Conservation (phyloP, 2,329 filamentous ascomycete genomes). For the Diplodia intermedia region DNA sequence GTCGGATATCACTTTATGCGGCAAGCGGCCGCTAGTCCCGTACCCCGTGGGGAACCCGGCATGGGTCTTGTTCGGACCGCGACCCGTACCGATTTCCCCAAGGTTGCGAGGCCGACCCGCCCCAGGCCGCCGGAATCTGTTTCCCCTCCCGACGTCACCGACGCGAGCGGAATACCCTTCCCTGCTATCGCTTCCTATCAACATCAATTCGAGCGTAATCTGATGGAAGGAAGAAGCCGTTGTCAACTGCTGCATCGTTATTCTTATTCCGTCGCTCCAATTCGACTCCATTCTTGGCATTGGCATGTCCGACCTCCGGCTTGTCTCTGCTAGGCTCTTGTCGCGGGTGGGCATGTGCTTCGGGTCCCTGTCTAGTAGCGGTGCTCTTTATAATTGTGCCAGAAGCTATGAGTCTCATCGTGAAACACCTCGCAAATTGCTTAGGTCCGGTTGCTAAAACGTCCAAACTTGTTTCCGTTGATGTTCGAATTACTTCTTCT, state of each 20-base stretch:
- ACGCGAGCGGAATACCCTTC: neutral
- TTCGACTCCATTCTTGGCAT: no score
- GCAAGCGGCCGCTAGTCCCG: neutral
- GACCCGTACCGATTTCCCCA: neutral
- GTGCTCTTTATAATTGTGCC: no score
- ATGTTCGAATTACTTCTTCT: no score
- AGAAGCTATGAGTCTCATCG: no score
- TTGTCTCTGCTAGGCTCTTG: no score
- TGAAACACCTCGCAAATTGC: no score
- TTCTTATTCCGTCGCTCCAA: neutral
- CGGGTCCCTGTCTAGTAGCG: no score
- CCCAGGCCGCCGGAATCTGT: conserved; percentile 16
- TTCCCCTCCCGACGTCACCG: neutral
- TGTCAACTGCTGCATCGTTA: neutral
- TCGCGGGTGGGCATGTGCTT: no score
- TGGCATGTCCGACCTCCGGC: no score
- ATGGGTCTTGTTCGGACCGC: neutral
- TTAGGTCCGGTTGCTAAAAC: no score
- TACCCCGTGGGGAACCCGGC: conserved; percentile 18
- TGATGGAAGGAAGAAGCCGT: neutral
- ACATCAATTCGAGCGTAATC: neutral
- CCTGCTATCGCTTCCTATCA: neutral
- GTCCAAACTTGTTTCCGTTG: no score
- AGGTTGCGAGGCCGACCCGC: neutral
- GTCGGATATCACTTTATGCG: neutral